Evolutionary conservation across 2,329 filamentous ascomycete species (phyloP).

Genomic region (Xylaria sp.): DNA sequence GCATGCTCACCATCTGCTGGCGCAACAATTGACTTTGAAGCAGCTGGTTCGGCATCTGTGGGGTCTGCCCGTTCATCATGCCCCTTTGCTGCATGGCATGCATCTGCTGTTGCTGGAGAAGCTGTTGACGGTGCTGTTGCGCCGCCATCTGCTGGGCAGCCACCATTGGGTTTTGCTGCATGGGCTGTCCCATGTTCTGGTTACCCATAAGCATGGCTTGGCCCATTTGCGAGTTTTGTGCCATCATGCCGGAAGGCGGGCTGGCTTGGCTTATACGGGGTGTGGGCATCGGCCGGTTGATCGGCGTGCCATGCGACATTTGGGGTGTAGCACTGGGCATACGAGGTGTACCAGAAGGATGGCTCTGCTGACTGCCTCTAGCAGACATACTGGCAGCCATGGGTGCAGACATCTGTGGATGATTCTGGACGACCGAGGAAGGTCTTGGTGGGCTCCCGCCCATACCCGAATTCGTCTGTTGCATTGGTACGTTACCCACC

Average conservation of each 20-base stretch:
- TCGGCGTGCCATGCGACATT: slow-evolving; percentile 62
- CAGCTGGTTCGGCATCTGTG: slow-evolving; percentile 45
- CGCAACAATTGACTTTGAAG: slow-evolving; percentile 46
- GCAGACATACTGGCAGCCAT: slow-evolving; percentile 66
- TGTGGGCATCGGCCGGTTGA: slow-evolving; percentile 56
- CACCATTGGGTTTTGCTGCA: slow-evolving; percentile 42
- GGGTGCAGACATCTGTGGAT: slow-evolving; percentile 58
- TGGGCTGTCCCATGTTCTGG: slow-evolving; percentile 38
- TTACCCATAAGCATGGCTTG: slow-evolving; percentile 57
- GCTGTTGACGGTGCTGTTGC: slow-evolving; percentile 43
- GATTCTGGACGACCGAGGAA: slow-evolving; percentile 65
- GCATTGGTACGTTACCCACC: slow-evolving; percentile 65
- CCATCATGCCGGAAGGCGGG: slow-evolving; percentile 62
- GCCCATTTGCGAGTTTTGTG: slow-evolving; percentile 58
- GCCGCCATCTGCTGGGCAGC: slow-evolving; percentile 50
- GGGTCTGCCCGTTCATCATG: slow-evolving; percentile 37
- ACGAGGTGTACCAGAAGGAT: slow-evolving; percentile 64
- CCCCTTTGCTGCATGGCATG: slow-evolving; percentile 34
- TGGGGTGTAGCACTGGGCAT: slow-evolving; percentile 65
- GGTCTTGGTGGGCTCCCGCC: slow-evolving; percentile 69
- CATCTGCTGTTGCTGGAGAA: slow-evolving; percentile 36
- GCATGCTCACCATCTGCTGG: slow-evolving; percentile 47
- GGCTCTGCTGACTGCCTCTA: slow-evolving; percentile 68
- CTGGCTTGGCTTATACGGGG: slow-evolving; percentile 66
- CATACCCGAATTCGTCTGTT: slow-evolving; percentile 67